A percentile compares a stretch with the other conserved stretches of the same genome.
These are phyloP conservation scores for Sporothrix brunneoviolacea DNA, from an alignment of 2,329 filamentous ascomycete species.

Conservation along the genomic window DNA sequence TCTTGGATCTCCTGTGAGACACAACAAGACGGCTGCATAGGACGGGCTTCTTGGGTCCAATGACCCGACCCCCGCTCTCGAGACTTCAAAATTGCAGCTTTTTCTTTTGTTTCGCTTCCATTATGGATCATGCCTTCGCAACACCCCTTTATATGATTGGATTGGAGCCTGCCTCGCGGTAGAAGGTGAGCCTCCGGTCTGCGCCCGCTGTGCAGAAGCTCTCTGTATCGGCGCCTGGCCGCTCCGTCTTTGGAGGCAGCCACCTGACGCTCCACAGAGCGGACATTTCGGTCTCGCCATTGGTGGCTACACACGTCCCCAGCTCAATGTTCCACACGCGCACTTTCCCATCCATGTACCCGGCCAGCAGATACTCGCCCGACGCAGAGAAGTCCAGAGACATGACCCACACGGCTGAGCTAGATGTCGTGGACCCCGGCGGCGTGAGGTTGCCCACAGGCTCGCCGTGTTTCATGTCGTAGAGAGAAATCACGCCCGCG, in stretches of 20 bases:
- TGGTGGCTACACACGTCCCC: constrained; percentile 80
- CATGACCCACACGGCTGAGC: constrained; percentile 78
- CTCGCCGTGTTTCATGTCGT: constrained; percentile 87
- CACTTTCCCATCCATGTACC: constrained; percentile 85
- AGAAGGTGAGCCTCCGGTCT: constrained; percentile 70
- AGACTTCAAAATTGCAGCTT: too few relatives aligned
- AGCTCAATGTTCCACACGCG: constrained; percentile 93
- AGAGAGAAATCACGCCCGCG: constrained; percentile 79
- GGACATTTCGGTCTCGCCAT: constrained; percentile 80
- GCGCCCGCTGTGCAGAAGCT: constrained; percentile 75
- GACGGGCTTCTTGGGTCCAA: too few relatives aligned
- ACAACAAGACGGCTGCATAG: too few relatives aligned
- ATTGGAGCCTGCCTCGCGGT: constrained; percentile 58
- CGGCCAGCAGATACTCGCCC: constrained; percentile 84
- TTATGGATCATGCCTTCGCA: neutral
- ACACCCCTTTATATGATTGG: constrained; percentile 15
- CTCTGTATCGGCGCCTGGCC: constrained; percentile 38
- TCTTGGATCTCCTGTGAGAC: too few relatives aligned
- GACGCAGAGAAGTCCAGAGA: constrained; percentile 89
- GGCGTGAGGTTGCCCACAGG: constrained; percentile 71
- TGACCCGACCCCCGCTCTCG: too few relatives aligned
- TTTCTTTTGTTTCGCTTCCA: too few relatives aligned
- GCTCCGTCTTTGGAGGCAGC: constrained; percentile 60
- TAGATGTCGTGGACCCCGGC: constrained; percentile 45
- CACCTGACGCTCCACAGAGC: constrained; percentile 78